phyloP scores from a whole-genome alignment of 73 alveolate genomes.

The Paramecium sonneborni region DNA sequence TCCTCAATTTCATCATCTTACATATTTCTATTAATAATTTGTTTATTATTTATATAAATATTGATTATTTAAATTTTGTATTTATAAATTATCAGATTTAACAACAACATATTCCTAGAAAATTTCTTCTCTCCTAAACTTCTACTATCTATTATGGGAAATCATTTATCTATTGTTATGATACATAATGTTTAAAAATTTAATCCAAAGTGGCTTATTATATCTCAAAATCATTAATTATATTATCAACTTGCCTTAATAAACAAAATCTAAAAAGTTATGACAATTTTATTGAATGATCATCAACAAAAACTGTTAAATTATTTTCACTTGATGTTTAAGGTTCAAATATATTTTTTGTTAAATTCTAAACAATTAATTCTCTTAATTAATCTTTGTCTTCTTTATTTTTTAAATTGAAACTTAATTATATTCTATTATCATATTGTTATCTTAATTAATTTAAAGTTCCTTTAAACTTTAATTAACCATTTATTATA shows the following conservation, averaged over 20 bases:
- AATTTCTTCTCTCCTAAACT: background rate
- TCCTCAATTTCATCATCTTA: too few relatives aligned
- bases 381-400: background rate
- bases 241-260: background rate
- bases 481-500: slow-evolving; percentile 77
- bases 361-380: background rate
- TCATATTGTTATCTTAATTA: background rate
- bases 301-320: background rate
- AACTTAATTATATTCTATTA: background rate
- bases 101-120: background rate
- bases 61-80: too few relatives aligned
- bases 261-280: background rate
- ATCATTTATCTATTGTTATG: background rate
- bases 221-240: background rate
- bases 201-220: background rate
- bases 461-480: background rate
- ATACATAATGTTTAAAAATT: background rate
- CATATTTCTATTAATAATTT: too few relatives aligned
- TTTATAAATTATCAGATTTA: background rate
- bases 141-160: background rate
- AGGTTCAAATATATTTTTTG: background rate
- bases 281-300: background rate
- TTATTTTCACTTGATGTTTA: background rate
- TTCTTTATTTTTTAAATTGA: background rate
- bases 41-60: too few relatives aligned